Conservation (phyloP, 805 yeast genomes). For the Ogataea dorogensis region DNA sequence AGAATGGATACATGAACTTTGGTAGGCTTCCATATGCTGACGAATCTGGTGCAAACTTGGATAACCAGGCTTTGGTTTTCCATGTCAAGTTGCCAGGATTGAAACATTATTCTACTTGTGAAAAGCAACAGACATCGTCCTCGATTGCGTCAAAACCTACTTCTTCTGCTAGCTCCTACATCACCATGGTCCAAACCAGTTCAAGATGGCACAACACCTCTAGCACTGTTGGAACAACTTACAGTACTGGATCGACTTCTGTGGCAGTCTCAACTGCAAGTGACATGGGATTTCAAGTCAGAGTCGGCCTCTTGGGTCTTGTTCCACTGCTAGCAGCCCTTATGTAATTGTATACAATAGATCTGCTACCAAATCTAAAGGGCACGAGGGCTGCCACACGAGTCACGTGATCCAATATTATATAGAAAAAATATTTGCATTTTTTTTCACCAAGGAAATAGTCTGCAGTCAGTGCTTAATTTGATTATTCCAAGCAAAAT, state of each 20-base stretch:
- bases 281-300: conserved; percentile 1
- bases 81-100: conserved; percentile 31
- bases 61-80: conserved; percentile 32
- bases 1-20: conserved; percentile 29
- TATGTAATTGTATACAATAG: conserved; percentile 1
- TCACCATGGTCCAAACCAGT: background rate
- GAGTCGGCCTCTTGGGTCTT: conserved; percentile 1
- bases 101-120: conserved; percentile 6
- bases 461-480: conserved; percentile 44
- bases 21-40: conserved; percentile 29
- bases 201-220: too few species aligned
- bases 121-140: background rate
- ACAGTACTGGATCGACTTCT: conserved; percentile 3
- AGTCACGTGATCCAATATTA: conserved; percentile 9
- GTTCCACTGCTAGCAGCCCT: conserved; percentile 8
- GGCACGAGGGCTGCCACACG: conserved; percentile 2
- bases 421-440: conserved; percentile 9
- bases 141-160: conserved; percentile 4
- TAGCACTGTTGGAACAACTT: too few species aligned
- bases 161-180: conserved; percentile 1
- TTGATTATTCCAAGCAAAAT: conserved; percentile 49
- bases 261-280: conserved; percentile 1
- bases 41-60: conserved; percentile 26
- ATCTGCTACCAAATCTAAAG: conserved; percentile 7
- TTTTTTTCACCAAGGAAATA: conserved; percentile 33